Conservation (phyloP, 176 grass and related monocot species). For the Oryza brachyantha region DNA sequence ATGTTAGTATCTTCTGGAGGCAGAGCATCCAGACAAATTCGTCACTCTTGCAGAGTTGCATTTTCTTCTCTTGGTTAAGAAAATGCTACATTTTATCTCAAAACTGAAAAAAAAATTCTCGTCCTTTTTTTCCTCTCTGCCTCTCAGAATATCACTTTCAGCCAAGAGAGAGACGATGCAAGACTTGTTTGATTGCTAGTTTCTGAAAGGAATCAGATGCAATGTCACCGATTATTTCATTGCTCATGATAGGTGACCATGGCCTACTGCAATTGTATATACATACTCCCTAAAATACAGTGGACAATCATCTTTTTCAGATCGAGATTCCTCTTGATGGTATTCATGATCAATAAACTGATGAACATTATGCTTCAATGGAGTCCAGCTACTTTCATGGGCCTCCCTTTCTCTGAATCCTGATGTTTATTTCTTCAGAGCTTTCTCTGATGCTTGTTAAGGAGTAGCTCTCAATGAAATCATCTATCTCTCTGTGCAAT, state of each 20-base stretch:
- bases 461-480: neutral
- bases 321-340: constrained; percentile 5
- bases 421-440: neutral
- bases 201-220: neutral
- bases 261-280: neutral
- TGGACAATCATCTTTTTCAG: neutral
- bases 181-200: neutral
- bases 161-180: neutral
- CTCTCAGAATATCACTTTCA: neutral
- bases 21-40: neutral
- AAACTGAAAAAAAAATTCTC: neutral
- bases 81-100: neutral
- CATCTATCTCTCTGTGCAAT: neutral
- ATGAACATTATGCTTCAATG: neutral
- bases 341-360: neutral
- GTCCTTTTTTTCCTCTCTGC: neutral
- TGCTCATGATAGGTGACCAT: neutral
- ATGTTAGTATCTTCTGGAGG: too few species aligned
- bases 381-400: neutral
- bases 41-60: neutral
- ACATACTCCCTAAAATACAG: neutral
- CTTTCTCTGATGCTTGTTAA: neutral
- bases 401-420: neutral
- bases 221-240: neutral
- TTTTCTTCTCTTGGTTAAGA: neutral